Base-by-base conservation (phyloP, 768 basidiomycete species). In the Xanthoconium stramineum region DNA sequence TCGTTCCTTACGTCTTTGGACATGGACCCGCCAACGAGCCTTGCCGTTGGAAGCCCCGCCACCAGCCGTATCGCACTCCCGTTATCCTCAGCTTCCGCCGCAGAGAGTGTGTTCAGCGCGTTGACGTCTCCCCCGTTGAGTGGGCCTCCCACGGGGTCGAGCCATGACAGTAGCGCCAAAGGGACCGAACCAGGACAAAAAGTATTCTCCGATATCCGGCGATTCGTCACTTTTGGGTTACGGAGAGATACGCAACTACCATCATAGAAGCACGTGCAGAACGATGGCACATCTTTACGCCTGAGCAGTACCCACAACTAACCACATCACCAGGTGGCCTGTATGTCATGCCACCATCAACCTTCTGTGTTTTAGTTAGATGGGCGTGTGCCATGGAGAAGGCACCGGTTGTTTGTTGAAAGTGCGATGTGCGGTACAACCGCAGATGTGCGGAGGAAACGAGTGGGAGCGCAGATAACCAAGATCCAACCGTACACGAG, bases 1-100 rank as follows among this genome's bases (percentile, higher is more conserved):
- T 98, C 97, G 0, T 98, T 99, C 80, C 82, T 99, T 33, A 89
- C 94, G 0, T 82, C 86, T 0, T 80, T 99, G 33, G 97, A 99
- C 71, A 99, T 99, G 97, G 95, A 98, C 61, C 94, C 94, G 2
- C 75, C 83, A 0, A 69, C 77, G 6, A 78, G 73, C 47, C 73
- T 79, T n/a, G 83, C 77, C 42, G 73, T 86, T 17, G 75, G 83
- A 6, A 89, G 86, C 61, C 89, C 90, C 1, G 81, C 80, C 14
- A 80, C 79, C 2, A 88, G 85, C 61, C 78, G 83, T 24, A 78
- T 86, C 11, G 76, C 81, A 6, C 74, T 89, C 8, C 82, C 82
- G 1, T 66, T 76, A 24, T 68, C 75, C 0, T 69, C 67, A 5
- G 47, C 68, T 6, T 62, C 62, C 29, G 72, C 69, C 12, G 57